Base-by-base conservation (phyloP, 352 stramenopile genomes). In the Phytophthora megakarya region DNA sequence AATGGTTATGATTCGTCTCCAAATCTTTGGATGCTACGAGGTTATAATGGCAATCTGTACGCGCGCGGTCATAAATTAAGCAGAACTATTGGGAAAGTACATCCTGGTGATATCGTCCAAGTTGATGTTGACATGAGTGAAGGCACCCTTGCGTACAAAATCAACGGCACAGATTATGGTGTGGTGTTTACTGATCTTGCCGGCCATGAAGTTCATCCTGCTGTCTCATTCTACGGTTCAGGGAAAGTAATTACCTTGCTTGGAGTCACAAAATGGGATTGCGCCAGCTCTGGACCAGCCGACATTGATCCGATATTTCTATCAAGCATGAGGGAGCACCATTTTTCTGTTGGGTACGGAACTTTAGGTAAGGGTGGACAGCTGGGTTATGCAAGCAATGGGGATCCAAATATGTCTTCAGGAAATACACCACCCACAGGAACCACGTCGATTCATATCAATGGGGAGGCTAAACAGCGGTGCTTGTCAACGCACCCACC, bases 1-100 rank as follows among this genome's bases (percentile, higher is more conserved):
- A 93, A 85, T 26, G 90, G 89, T 28, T 97, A 97, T 49, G 92
- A 97, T 53, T 96, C 90, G 13, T 97, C 88, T 21, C 86, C 89
- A 9, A 96, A 80, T 66, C 62, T 97, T 28, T 97, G 91, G 91
- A 97, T 97, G 91, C 62, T 96, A 2, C 80, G 91, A 43, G 88
- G 89, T 7, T 97, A 97, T 71, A 97, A 97, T 38, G 91, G 91
- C 21, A 95, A 96, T 43, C 57, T 97, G 25, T 97, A 97, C 48
- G 86, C 88, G 15, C 87, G 90, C 26, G 91, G 91, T 3, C 84
- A 94, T 60, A 96, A 97, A 50, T 58, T 97, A 35, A 92, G 65
- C 28, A 73, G 83, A 28, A 90, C 84, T 1, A 95, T 96, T 28
- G 81, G 86, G 8, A 97, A 96, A 75, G 86, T 96, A 2, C 90